A percentile compares a stretch with the other conserved stretches of the same genome.
Conservation (phyloP, 2,329 filamentous ascomycete genomes). For the Xylariaceae sp. region DNA sequence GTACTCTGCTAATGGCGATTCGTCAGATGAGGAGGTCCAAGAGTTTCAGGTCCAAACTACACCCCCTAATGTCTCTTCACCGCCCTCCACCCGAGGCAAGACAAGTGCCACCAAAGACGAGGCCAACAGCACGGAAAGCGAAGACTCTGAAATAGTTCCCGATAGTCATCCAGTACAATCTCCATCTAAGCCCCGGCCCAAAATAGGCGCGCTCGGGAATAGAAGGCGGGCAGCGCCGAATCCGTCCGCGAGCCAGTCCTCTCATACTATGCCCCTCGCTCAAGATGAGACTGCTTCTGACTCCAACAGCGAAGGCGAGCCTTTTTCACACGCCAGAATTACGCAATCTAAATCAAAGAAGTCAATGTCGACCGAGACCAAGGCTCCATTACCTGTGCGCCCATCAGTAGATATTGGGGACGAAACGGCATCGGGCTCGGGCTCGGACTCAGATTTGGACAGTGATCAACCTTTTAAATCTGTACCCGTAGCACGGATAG, state of each 20-base stretch:
- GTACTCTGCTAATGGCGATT: conserved; percentile 16
- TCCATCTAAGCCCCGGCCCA: conserved; percentile 14
- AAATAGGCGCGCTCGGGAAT: conserved; percentile 21
- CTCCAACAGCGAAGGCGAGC: conserved; percentile 15
- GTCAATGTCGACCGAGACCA: conserved; percentile 23
- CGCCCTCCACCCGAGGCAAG: conserved; percentile 19
- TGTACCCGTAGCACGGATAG: conserved; percentile 13
- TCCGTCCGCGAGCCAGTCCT: conserved; percentile 20
- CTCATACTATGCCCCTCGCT: conserved; percentile 19
- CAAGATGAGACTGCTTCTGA: conserved; percentile 30
- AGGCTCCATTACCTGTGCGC: conserved; percentile 21
- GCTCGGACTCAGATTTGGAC: conserved; percentile 14
- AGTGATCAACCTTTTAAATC: conserved; percentile 1
- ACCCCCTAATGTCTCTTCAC: conserved; percentile 36
- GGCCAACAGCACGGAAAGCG: conserved; percentile 17
- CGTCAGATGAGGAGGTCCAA: conserved; percentile 37
- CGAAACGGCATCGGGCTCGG: conserved; percentile 25
- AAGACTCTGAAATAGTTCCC: conserved; percentile 20
- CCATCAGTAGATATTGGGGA: conserved; percentile 14
- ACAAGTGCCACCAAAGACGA: conserved; percentile 2
- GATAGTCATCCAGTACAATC: conserved; percentile 15
- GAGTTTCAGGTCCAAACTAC: conserved; percentile 51
- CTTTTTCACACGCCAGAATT: conserved; percentile 17
- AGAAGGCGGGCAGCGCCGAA: conserved; percentile 10
- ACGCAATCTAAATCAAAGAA: conserved; percentile 25